Evolutionary conservation across 1,284 basidiomycete genomes (phyloP), one percentile per base, ranked within the genome.

Genomic region (Ustilago trichophora): DNA sequence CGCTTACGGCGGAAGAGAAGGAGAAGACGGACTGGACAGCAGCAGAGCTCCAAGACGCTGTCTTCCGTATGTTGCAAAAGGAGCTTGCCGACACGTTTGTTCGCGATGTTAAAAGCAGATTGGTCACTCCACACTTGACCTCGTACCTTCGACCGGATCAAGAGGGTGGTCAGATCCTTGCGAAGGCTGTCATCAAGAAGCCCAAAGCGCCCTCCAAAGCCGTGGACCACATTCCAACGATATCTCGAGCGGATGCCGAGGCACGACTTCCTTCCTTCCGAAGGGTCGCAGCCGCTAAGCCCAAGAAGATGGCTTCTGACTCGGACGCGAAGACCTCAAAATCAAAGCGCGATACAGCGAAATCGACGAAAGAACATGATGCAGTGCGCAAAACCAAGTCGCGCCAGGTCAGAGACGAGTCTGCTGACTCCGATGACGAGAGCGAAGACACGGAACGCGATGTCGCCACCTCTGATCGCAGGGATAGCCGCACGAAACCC

Each of bases 91-190:
- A 76, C 3, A 71, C 87, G 44, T 83, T 93, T 46, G 84, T 88
- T 80, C 88, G 87, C 80, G 91, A 93, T 72, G 84, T 93, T 26
- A 84, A 85, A 72, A 88, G 88, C 35, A 85, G 87, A 8, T 80
- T 91, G 4, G 86, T 91, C 11, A 85, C 83, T 6, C 82, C 83
- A 6, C 87, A 87, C 33, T 72, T 91, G 38, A 83, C 85, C 59
- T 83, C 84, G 63, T 78, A 89, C 47, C 85, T 89, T 41, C 80
- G 67, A 24, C 48, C 72, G 78, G 16, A 86, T 85, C 68, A 85
- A 85, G 82, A 85, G 49, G 78, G 74, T 11, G 69, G 65, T 16
- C 40, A 51, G 29, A 48, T 63, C 15, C 35, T 78, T 13, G 63
- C 63, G 15, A 53, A 66, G 29, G 44, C 56, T 0, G 33, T 27